Conservation (phyloP, 2,329 filamentous ascomycete genomes). For the Teratosphaeria pseudoeucalypti region DNA sequence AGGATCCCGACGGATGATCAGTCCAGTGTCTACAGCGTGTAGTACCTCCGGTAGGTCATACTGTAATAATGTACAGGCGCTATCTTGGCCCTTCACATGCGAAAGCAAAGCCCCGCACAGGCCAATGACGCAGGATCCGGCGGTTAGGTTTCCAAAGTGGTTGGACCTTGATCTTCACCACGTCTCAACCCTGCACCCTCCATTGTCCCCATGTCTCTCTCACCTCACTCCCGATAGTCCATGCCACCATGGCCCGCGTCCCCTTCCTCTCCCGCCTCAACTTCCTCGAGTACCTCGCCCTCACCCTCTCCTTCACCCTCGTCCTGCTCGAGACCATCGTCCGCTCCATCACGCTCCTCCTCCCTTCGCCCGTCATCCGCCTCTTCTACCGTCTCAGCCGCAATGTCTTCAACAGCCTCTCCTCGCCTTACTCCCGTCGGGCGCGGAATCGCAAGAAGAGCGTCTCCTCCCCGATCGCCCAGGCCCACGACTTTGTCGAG, state of each 20-base stretch:
- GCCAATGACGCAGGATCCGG: no score
- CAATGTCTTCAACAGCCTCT: constrained; percentile 68
- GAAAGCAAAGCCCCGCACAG: neutral
- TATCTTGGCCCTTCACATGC: neutral
- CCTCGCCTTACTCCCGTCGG: constrained; percentile 57
- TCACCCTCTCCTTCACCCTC: constrained; percentile 73
- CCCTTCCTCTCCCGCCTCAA: constrained; percentile 53
- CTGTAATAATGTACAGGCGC: neutral
- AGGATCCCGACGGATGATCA: neutral
- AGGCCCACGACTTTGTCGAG: constrained; percentile 85
- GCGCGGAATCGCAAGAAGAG: constrained; percentile 56
- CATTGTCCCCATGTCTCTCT: neutral
- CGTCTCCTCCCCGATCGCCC: constrained; percentile 52
- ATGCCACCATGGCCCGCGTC: constrained; percentile 25
- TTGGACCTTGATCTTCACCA: neutral
- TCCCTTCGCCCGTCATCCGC: constrained; percentile 71
- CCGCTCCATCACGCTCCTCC: constrained; percentile 73
- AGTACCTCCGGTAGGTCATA: neutral
- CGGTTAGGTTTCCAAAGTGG: neutral
- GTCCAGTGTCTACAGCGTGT: neutral
- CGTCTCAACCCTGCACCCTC: neutral
- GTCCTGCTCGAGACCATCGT: constrained; percentile 74
- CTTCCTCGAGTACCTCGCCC: constrained; percentile 69
- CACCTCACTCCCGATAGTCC: neutral
- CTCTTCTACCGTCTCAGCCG: constrained; percentile 77